Evolutionary conservation across 345 rosid species (phyloP).

Genomic region (Pseudoturritis turrita): DNA sequence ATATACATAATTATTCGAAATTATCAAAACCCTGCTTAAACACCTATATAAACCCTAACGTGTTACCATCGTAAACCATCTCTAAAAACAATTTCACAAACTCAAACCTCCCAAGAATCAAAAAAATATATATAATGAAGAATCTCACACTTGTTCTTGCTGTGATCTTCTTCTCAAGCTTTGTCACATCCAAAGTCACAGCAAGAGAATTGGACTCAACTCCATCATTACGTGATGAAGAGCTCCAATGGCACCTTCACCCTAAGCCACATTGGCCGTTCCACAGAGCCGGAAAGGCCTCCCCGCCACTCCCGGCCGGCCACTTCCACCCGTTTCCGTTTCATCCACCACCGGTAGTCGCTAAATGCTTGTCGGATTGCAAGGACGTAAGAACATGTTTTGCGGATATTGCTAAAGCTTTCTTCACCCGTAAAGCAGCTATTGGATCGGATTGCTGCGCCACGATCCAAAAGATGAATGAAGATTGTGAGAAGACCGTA

Average conservation of each 20-base stretch:
- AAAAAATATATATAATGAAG: neutral
- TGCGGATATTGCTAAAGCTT: conserved; percentile 7
- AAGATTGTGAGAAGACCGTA: conserved; percentile 26
- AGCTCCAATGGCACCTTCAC: conserved; percentile 1
- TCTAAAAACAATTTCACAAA: neutral
- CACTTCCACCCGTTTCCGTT: conserved; percentile 11
- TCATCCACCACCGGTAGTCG: conserved; percentile 25
- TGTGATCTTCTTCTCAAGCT: neutral
- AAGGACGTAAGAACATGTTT: conserved; percentile 27
- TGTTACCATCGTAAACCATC: neutral
- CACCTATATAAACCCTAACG: neutral
- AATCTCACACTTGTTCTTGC: neutral
- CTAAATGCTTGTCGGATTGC: conserved; percentile 26
- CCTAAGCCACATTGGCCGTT: conserved; percentile 23
- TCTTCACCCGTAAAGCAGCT: conserved; percentile 11
- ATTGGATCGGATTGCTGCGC: conserved; percentile 19
- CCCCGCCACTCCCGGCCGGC: conserved; percentile 19
- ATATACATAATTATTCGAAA: neutral
- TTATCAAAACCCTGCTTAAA: neutral
- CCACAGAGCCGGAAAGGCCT: conserved; percentile 15
- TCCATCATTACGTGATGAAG: neutral
- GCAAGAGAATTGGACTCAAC: neutral
- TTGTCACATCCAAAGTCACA: neutral
- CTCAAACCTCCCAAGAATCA: neutral
- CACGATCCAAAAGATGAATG: conserved; percentile 16